Percentiles rank a stretch among this genome's conserved stretches.
These are phyloP conservation scores for Cladosporium sp. DNA, from an alignment of 2,329 filamentous ascomycete species.

Conservation along the genomic window DNA sequence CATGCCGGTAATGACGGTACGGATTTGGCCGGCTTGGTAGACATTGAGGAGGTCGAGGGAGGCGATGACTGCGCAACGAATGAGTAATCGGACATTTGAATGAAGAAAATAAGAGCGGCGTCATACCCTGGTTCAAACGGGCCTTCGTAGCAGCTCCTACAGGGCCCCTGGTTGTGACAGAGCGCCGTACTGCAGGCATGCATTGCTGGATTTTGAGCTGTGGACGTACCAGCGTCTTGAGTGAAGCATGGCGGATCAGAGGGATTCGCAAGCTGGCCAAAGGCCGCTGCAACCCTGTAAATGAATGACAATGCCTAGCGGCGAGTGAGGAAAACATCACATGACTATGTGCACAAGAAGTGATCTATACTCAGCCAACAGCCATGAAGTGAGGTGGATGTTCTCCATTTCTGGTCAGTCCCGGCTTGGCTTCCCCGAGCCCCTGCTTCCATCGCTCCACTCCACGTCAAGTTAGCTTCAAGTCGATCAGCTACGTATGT, in stretches of 20 bases:
- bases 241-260: background rate
- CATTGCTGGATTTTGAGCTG: constrained; percentile 1
- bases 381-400: constrained; percentile 7
- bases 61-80: constrained; percentile 43
- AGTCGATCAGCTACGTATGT: background rate
- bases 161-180: background rate
- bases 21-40: constrained; percentile 67
- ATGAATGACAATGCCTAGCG: constrained; percentile 10
- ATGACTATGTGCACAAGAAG: constrained; percentile 5
- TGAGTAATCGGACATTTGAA: background rate
- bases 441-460: constrained; percentile 1
- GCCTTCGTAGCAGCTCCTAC: constrained; percentile 6
- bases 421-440: background rate
- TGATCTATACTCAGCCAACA: background rate
- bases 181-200: background rate
- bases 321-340: constrained; percentile 12
- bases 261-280: constrained; percentile 5
- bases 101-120: too few species aligned
- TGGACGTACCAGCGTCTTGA: constrained; percentile 3
- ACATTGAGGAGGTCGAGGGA: constrained; percentile 52
- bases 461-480: background rate
- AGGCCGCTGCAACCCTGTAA: constrained; percentile 1
- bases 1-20: constrained; percentile 63
- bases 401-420: background rate
- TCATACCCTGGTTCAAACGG: constrained; percentile 7